phyloP scores from a whole-genome alignment of 148 eudicot species.

The Rhododendron vialii region DNA sequence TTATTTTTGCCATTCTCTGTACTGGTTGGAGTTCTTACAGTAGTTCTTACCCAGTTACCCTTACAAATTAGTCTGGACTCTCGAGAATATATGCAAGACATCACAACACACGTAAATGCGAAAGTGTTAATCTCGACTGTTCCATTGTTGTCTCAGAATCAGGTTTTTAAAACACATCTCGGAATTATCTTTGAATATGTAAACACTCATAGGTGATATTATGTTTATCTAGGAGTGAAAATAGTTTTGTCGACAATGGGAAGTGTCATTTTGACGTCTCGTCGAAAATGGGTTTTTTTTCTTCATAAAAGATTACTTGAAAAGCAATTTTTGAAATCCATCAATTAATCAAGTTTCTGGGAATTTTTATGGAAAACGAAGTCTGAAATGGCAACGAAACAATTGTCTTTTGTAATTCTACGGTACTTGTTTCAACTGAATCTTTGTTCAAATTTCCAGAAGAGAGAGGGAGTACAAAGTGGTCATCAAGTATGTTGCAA shows the following conservation, averaged over 20 bases:
- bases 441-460: conserved; percentile 23
- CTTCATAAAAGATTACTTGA: not conserved
- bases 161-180: not conserved
- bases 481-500: conserved; percentile 55
- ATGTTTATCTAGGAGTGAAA: not conserved
- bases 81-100: not conserved
- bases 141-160: not conserved
- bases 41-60: not conserved
- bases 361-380: not conserved
- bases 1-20: not conserved
- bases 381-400: not conserved
- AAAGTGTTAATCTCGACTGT: not conserved
- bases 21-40: not conserved
- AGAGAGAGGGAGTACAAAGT: conserved; percentile 56
- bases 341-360: not conserved
- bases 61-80: not conserved
- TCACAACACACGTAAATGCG: not conserved
- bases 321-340: not conserved
- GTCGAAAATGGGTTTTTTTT: not conserved
- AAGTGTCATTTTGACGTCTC: not conserved
- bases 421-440: too few species aligned
- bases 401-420: not conserved
- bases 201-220: not conserved
- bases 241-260: not conserved
- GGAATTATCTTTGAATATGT: not conserved